phyloP scores from a whole-genome alignment of 805 yeast species.

The Lipomyces sp. region DNA sequence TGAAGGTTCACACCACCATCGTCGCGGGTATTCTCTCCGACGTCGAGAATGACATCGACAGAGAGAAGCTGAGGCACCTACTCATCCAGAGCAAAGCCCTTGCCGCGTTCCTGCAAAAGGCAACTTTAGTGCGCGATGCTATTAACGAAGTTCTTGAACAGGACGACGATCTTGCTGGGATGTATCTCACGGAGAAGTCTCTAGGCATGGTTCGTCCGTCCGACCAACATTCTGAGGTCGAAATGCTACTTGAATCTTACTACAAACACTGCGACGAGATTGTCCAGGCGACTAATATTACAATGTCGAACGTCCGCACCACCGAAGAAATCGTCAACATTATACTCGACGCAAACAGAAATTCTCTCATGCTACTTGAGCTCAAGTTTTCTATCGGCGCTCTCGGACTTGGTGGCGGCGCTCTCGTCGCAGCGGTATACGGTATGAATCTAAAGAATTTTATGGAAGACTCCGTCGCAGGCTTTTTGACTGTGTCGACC shows the following conservation, averaged over 20 bases:
- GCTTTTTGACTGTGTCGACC: conserved; percentile 54
- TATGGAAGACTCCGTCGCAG: conserved; percentile 75
- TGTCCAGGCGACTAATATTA: conserved; percentile 79
- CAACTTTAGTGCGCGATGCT: conserved; percentile 73
- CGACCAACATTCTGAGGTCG: conserved; percentile 74
- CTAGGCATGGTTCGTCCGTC: conserved; percentile 44
- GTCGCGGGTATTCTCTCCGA: conserved; percentile 71
- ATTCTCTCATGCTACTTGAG: conserved; percentile 81
- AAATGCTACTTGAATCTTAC: conserved; percentile 84
- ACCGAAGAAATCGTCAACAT: conserved; percentile 95
- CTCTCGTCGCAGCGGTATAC: conserved; percentile 79
- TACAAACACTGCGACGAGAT: conserved; percentile 89
- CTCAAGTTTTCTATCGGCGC: conserved; percentile 79
- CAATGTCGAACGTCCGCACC: conserved; percentile 77
- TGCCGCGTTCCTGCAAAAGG: conserved; percentile 79
- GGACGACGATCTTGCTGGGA: conserved; percentile 80
- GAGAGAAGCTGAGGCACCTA: conserved; percentile 71
- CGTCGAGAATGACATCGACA: conserved; percentile 76
- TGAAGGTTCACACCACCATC: conserved; percentile 77
- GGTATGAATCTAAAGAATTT: conserved; percentile 96
- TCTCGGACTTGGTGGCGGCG: conserved; percentile 73
- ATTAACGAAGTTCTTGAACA: conserved; percentile 81
- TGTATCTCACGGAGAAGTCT: conserved; percentile 67
- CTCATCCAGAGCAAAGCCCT: conserved; percentile 82
- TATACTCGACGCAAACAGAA: conserved; percentile 88